Evolutionary conservation across 2,329 filamentous ascomycete species (phyloP).

Genomic region (Penicillium palitans): DNA sequence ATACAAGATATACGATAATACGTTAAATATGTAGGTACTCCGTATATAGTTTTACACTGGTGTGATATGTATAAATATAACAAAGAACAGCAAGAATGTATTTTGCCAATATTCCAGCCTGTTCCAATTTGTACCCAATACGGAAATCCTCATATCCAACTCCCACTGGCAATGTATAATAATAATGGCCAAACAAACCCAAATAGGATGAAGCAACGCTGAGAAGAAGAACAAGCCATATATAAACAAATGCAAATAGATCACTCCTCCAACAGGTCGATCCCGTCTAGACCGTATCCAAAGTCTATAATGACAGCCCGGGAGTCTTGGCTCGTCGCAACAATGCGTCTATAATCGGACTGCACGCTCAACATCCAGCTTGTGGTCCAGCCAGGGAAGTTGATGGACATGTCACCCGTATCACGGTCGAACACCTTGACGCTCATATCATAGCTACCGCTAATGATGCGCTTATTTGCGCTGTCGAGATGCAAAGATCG

Average conservation of each 20-base stretch:
- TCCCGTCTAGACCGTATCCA: constrained; percentile 60
- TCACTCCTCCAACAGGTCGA: constrained; percentile 52
- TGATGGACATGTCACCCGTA: constrained; percentile 72
- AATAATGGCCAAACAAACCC: neutral
- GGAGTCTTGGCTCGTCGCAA: constrained; percentile 91
- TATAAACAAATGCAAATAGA: constrained; percentile 12
- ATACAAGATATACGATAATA: neutral
- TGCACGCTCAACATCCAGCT: constrained; percentile 97
- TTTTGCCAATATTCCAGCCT: constrained; percentile 3
- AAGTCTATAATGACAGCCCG: constrained; percentile 95
- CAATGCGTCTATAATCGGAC: constrained; percentile 90
- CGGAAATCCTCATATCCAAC: neutral
- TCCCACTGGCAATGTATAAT: constrained; percentile 1
- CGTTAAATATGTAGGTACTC: neutral
- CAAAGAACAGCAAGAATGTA: constrained; percentile 9
- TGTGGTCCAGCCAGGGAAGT: constrained; percentile 91
- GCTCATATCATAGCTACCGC: constrained; percentile 90
- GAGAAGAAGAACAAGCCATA: constrained; percentile 13
- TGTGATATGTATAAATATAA: constrained; percentile 3
- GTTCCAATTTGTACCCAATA: neutral
- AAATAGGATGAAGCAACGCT: constrained; percentile 16
- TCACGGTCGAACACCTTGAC: constrained; percentile 93
- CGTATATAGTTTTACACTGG: neutral
- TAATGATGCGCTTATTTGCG: constrained; percentile 80
- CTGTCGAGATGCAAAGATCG: constrained; percentile 89